Evolutionary conservation across 495 filamentous ascomycete species (phyloP).

Genomic region (Talaromyces stipitatus): DNA sequence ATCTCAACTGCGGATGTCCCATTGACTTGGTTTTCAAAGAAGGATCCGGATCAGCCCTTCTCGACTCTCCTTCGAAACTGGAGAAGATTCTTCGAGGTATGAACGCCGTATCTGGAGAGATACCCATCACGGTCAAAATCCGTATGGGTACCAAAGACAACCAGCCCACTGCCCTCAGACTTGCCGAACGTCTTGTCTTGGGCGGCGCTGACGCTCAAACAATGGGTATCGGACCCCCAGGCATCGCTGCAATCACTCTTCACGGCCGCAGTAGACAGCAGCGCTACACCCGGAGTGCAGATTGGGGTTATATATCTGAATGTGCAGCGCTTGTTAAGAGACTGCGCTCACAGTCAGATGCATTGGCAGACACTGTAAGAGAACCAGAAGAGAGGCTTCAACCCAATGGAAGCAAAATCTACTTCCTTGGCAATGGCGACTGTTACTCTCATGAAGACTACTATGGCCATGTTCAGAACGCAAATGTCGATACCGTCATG

Average conservation of each 20-base stretch:
- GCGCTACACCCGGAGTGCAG: constrained; percentile 78
- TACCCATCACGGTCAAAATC: constrained; percentile 90
- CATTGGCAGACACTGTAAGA: constrained; percentile 62
- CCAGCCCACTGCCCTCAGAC: constrained; percentile 68
- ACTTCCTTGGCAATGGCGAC: constrained; percentile 94
- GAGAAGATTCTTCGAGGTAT: constrained; percentile 91
- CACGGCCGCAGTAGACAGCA: constrained; percentile 92
- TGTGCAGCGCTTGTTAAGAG: constrained; percentile 76
- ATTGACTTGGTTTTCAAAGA: constrained; percentile 85
- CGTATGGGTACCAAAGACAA: constrained; percentile 82
- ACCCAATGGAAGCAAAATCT: constrained; percentile 59
- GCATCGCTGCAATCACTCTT: constrained; percentile 86
- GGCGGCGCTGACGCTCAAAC: constrained; percentile 61
- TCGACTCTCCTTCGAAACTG: constrained; percentile 74
- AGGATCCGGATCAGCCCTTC: constrained; percentile 88
- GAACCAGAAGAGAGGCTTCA: constrained; percentile 62
- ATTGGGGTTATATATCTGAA: constrained; percentile 91
- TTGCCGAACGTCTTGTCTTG: constrained; percentile 74
- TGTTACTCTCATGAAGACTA: constrained; percentile 92
- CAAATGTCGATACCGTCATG: constrained; percentile 83
- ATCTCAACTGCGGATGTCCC: constrained; percentile 94
- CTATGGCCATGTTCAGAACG: constrained; percentile 63
- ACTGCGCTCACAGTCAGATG: constrained; percentile 57
- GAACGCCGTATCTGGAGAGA: constrained; percentile 80
- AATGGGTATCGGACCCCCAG: constrained; percentile 56